Base-by-base conservation (phyloP, 495 filamentous ascomycete species). In the Cercophora samala region DNA sequence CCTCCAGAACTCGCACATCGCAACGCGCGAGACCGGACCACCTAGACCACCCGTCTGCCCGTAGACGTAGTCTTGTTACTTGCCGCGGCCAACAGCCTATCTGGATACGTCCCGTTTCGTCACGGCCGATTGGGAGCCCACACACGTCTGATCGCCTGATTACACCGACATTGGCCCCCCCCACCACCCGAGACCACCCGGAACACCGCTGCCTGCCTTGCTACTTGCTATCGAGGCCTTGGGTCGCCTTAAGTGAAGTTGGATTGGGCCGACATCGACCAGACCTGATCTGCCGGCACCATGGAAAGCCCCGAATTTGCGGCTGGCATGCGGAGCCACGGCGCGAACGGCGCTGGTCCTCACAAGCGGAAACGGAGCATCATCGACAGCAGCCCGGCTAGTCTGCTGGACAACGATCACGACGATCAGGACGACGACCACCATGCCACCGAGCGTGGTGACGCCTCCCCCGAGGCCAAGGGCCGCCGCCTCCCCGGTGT, bases 371-470 rank as follows among this genome's bases (percentile, higher is more conserved):
- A 84, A 76, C 75, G 81, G 65, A 83, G 82, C 54, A 72, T 63
- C 67, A 66, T 76, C 51, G 87, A 90, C 58, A 91, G 87, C 77
- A 90, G 88, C 37, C 88, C 88, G 21, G 87, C 85, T n/a, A 91
- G 89, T 76, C 78, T 83, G 29, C 72, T 74, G 66, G 89, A 91
- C 63, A 88, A 88, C 67, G 85, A 86, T 62, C 87, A 87, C 54
- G 88, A 89, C 59, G 78, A 77, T 23, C 83, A 83, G 22, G 84
- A 90, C 71, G 85, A 85, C 78, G 86, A 86, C 74, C 82, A 88
- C 67, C 87, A 88, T 68, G 89, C 89, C 9, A 83, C 82, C 5
- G 87, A 91, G 64, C 93, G 93, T 77, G 83, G 90, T 69, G 92
- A 72, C 4, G 73, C 59, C 63, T 76, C 74, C 3, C 74, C 74